These are phyloP conservation scores for Debaryomyces coudertii DNA, from an alignment of 1,139 yeast genomes.

Conservation along the genomic window DNA sequence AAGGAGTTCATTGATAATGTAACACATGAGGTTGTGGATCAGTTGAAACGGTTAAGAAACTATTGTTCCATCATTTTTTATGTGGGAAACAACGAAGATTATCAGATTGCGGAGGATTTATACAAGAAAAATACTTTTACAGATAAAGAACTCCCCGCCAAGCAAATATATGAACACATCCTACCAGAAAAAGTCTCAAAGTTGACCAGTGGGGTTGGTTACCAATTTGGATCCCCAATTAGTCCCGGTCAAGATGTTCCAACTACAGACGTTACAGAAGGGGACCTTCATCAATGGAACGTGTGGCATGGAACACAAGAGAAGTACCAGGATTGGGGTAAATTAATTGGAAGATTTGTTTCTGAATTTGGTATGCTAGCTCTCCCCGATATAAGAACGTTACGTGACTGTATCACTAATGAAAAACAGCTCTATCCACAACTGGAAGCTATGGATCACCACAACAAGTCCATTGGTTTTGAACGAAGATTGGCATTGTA, in stretches of 20 bases:
- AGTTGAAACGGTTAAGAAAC: slow-evolving; percentile 40
- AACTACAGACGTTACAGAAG: slow-evolving; percentile 38
- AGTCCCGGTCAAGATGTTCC: slow-evolving; percentile 28
- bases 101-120: slow-evolving; percentile 40
- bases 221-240: slow-evolving; percentile 50
- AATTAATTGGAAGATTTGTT: slow-evolving; percentile 45
- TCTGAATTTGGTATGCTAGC: slow-evolving; percentile 54
- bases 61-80: slow-evolving; percentile 36
- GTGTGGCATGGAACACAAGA: slow-evolving; percentile 53
- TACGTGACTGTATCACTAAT: slow-evolving; percentile 34
- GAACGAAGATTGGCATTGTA: slow-evolving; percentile 48
- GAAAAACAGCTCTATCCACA: slow-evolving; percentile 38
- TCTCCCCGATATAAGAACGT: slow-evolving; percentile 35
- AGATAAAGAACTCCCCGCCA: slow-evolving; percentile 42
- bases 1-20: slow-evolving; percentile 33
- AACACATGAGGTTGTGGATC: slow-evolving; percentile 34
- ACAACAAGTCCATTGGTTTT: slow-evolving; percentile 48
- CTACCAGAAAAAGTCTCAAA: slow-evolving; percentile 34
- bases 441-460: slow-evolving; percentile 39
- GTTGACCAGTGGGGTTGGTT: slow-evolving; percentile 30
- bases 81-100: slow-evolving; percentile 53
- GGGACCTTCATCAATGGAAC: slow-evolving; percentile 54
- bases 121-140: slow-evolving; percentile 27
- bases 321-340: slow-evolving; percentile 45
- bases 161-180: slow-evolving; percentile 39